These are phyloP conservation scores for Xerocomellus amylosporus DNA, from an alignment of 768 basidiomycete species.

Conservation along the genomic window DNA sequence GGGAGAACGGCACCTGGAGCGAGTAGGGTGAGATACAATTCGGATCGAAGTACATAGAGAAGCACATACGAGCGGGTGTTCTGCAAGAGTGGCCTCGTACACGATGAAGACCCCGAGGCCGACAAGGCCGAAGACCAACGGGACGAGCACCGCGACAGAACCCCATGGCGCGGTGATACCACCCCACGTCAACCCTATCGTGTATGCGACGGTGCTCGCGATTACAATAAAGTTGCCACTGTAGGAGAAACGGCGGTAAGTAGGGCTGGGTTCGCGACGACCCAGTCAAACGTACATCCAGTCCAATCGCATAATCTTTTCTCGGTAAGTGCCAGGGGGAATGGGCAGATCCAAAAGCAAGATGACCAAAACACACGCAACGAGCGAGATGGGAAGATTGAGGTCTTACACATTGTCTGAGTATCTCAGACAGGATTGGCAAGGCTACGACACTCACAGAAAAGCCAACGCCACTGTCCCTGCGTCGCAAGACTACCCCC, in stretches of 20 bases:
- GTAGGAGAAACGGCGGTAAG: background rate
- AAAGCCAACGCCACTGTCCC: background rate
- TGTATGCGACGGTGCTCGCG: background rate
- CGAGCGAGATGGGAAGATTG: slow-evolving; percentile 32
- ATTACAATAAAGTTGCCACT: background rate
- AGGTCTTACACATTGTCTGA: slow-evolving; percentile 28
- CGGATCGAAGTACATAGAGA: background rate
- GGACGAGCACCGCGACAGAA: background rate
- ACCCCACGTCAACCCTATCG: background rate
- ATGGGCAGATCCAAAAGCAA: slow-evolving; percentile 34
- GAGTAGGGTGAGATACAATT: background rate
- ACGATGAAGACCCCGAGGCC: background rate
- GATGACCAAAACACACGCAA: slow-evolving; percentile 18
- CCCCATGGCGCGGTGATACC: background rate
- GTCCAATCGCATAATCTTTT: slow-evolving; percentile 39
- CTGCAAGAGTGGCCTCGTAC: background rate
- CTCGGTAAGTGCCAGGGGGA: slow-evolving; percentile 30
- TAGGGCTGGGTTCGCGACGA: background rate
- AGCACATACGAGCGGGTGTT: background rate
- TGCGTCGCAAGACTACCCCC: background rate
- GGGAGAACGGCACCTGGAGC: background rate
- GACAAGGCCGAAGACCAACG: background rate
- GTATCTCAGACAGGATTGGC: background rate
- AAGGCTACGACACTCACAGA: background rate
- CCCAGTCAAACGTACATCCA: slow-evolving; percentile 35